Evolutionary conservation across 345 rosid genomes (phyloP).

Genomic region (Streptanthus diversifolius): DNA sequence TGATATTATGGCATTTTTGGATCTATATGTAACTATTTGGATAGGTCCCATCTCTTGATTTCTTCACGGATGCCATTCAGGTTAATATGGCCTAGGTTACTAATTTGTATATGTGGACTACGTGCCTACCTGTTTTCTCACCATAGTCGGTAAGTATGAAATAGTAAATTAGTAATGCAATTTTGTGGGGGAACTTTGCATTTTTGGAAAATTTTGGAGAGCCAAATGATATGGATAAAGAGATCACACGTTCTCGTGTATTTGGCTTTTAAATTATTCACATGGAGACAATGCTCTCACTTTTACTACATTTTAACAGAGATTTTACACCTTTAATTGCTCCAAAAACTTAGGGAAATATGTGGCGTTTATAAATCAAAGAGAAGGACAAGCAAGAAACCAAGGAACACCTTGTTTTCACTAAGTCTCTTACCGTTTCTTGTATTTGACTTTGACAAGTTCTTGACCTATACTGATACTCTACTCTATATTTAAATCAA

Average conservation of each 20-base stretch:
- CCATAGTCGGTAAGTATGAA: neutral
- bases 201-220: neutral
- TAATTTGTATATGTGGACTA: neutral
- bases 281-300: neutral
- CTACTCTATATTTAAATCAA: slow-evolving; percentile 5
- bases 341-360: slow-evolving; percentile 29
- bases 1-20: neutral
- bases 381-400: slow-evolving; percentile 41
- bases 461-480: slow-evolving; percentile 25
- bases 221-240: neutral
- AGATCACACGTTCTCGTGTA: neutral
- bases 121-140: neutral
- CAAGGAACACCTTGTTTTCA: slow-evolving; percentile 31
- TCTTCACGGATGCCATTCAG: neutral
- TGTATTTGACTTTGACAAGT: slow-evolving; percentile 27
- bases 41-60: neutral
- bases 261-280: slow-evolving; percentile 3
- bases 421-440: slow-evolving; percentile 30
- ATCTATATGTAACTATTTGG: neutral
- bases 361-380: slow-evolving; percentile 18
- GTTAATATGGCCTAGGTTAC: neutral
- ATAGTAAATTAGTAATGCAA: neutral
- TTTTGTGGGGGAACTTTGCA: neutral
- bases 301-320: neutral
- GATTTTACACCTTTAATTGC: neutral